phyloP scores from a whole-genome alignment of 2,329 filamentous ascomycete species.

The Aspergillus fumigatiaffinis region DNA sequence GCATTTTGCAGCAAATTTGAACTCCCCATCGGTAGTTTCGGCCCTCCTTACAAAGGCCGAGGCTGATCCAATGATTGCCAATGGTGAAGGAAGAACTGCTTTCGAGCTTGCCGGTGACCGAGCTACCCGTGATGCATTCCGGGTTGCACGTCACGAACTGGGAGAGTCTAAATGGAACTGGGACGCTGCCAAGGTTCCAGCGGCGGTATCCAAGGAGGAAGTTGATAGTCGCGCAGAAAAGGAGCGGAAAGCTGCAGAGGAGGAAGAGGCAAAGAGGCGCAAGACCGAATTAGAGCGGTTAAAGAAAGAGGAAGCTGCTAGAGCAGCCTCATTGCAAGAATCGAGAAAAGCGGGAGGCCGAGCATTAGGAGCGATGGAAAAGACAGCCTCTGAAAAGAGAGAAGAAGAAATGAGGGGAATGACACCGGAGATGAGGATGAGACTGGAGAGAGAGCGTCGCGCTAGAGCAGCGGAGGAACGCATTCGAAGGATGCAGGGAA shows the following conservation, averaged over 20 bases:
- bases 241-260: slow-evolving; percentile 66
- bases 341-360: slow-evolving; percentile 52
- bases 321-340: slow-evolving; percentile 38
- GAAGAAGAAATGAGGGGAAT: slow-evolving; percentile 81
- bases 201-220: slow-evolving; percentile 66
- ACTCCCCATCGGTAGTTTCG: slow-evolving; percentile 70
- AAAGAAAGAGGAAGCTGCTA: slow-evolving; percentile 55
- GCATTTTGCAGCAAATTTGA: slow-evolving; percentile 79
- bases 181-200: slow-evolving; percentile 69
- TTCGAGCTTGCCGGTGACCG: slow-evolving; percentile 88
- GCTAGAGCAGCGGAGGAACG: slow-evolving; percentile 90
- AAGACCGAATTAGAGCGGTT: slow-evolving; percentile 72
- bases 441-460: slow-evolving; percentile 80
- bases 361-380: slow-evolving; percentile 57
- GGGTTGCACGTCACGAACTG: slow-evolving; percentile 76
- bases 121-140: slow-evolving; percentile 83
- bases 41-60: slow-evolving; percentile 71
- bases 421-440: slow-evolving; percentile 80
- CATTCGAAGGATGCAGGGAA: slow-evolving; percentile 61
- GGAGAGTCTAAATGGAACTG: slow-evolving; percentile 76
- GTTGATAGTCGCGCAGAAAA: slow-evolving; percentile 64
- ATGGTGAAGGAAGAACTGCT: slow-evolving; percentile 73
- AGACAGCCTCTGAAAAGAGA: slow-evolving; percentile 74
- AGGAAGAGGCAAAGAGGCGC: slow-evolving; percentile 66
- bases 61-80: slow-evolving; percentile 68